phyloP scores from a whole-genome alignment of 345 rosid genomes.

The Brassica rapa region DNA sequence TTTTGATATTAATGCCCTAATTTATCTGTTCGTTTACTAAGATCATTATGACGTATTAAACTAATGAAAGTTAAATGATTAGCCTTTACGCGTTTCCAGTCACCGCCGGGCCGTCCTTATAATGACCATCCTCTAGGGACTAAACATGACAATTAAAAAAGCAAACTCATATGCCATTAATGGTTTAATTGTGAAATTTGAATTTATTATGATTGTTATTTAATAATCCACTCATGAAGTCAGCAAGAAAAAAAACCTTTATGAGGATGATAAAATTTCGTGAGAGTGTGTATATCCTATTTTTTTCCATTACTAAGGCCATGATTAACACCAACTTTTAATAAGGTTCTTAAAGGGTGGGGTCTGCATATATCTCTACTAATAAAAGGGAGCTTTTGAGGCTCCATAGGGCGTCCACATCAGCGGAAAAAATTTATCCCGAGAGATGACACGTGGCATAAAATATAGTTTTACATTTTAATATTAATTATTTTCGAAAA shows the following conservation, averaged over 20 bases:
- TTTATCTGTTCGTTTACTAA: slow-evolving; percentile 9
- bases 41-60: not conserved
- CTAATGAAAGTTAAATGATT: slow-evolving; percentile 25
- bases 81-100: slow-evolving; percentile 41
- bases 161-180: slow-evolving; percentile 5
- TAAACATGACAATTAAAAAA: slow-evolving; percentile 21
- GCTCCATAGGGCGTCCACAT: too few relatives aligned
- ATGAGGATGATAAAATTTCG: not conserved
- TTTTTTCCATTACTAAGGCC: too few relatives aligned
- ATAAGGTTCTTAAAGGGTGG: too few relatives aligned
- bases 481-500: too few relatives aligned
- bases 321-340: too few relatives aligned
- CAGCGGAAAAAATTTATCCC: too few relatives aligned
- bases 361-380: too few relatives aligned
- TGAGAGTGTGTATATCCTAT: not conserved
- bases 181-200: not conserved
- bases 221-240: not conserved
- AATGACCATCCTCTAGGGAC: slow-evolving; percentile 26
- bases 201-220: not conserved
- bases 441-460: too few relatives aligned
- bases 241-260: not conserved
- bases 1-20: not conserved
- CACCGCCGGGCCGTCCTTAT: slow-evolving; percentile 46
- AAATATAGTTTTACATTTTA: too few relatives aligned
- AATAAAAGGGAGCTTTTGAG: too few relatives aligned